Evolutionary conservation across 1,284 basidiomycete genomes (phyloP), one percentile per base, ranked within the genome.

Genomic region (Ceratobasidium sp.): DNA sequence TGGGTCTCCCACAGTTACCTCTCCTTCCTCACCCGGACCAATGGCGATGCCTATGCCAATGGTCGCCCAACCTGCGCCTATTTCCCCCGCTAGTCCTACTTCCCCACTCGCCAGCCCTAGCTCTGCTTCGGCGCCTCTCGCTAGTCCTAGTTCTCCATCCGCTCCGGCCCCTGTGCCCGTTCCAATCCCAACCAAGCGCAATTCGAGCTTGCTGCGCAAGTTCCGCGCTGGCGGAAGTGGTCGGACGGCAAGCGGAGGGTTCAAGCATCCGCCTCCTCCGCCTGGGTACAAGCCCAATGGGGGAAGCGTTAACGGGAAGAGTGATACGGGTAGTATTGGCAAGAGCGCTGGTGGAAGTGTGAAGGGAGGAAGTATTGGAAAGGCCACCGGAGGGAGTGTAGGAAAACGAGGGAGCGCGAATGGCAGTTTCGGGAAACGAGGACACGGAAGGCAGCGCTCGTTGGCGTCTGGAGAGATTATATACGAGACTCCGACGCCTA

Each of bases 391-490:
- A 28, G 39, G 39, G 60, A 63, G 60, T 63, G 42, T 40, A 63
- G 33, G 60, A 5, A 39, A 63, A 6, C 39, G 33, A 39, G 39
- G 13, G 9, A 42, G 39, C 39, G 39, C 9, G 1, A 63, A 63
- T 15, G 60, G 60, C 0, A 63, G 60, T 10, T 42, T 63, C 1
- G 18, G 33, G 23, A 55, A n/a, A 18, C 18, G 44, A 18, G 70
- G 53, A 23, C 39, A 72, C 46, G 56, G 33, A 1, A 28, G 70
- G 46, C 44, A 56, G 18, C 28, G 61, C 10, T 53, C 60, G 13
- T n/a, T 76, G 20, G 72, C 61, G 46, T 76, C 72, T 76, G 72
- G 72, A 53, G 72, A 76, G 42, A 55, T 76, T 42, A 76, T 76
- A 28, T 76, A 76, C 42, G 72, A 76, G 33, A 76, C 72, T 13